Percentiles rank a stretch among this genome's conserved stretches.
Evolutionary conservation across 1,284 basidiomycete species (phyloP).

Genomic region (Thelephora terrestris): DNA sequence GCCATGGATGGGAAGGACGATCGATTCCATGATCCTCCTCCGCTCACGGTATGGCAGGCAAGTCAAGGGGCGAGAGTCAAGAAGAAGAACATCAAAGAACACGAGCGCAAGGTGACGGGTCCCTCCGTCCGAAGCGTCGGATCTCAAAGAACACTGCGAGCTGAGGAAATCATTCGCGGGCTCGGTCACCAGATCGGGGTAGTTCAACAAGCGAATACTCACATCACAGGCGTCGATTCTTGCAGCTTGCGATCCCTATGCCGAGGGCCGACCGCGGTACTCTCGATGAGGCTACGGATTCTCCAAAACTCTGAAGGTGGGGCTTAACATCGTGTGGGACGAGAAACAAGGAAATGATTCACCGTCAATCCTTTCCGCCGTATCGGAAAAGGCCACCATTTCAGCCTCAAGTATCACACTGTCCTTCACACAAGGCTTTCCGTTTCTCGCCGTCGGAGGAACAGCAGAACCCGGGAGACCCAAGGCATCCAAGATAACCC

Average conservation of each 20-base stretch:
- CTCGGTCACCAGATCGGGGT: too few species aligned
- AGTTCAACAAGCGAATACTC: too few species aligned
- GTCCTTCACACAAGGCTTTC: slow-evolving; percentile 22
- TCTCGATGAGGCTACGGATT: slow-evolving; percentile 46
- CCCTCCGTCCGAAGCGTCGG: slow-evolving; percentile 30
- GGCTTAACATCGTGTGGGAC: not conserved
- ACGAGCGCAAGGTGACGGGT: slow-evolving; percentile 62
- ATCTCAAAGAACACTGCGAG: slow-evolving; percentile 37
- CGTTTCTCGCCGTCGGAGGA: not conserved
- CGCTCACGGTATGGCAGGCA: slow-evolving; percentile 46
- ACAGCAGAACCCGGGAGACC: slow-evolving; percentile 26
- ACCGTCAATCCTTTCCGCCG: slow-evolving; percentile 46
- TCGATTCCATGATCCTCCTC: slow-evolving; percentile 46
- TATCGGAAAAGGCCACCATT: slow-evolving; percentile 72
- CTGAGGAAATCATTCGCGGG: not conserved
- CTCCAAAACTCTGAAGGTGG: slow-evolving; percentile 56
- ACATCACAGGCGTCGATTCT: too few species aligned
- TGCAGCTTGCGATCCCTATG: too few species aligned
- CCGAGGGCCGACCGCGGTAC: slow-evolving; percentile 40
- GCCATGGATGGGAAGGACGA: slow-evolving; percentile 43
- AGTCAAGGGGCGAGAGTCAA: slow-evolving; percentile 52
- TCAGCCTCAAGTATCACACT: slow-evolving; percentile 78
- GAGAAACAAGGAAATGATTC: slow-evolving; percentile 7
- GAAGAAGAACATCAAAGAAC: slow-evolving; percentile 73
- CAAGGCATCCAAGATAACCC: slow-evolving; percentile 56